Evolutionary conservation across 1,284 basidiomycete species (phyloP).

Genomic region (Ganoderma meredithae): DNA sequence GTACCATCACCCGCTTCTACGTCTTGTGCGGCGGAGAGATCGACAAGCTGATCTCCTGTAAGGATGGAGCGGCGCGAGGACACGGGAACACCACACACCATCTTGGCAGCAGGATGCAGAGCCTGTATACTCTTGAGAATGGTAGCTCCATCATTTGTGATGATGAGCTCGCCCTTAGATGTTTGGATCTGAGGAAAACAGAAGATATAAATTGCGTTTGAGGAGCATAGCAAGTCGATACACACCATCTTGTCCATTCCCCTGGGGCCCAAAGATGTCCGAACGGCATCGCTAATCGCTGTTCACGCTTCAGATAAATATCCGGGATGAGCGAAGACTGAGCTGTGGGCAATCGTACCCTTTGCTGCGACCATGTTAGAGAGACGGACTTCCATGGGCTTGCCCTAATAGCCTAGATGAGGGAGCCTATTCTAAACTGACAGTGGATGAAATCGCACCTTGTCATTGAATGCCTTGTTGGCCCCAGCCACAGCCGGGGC

Average conservation of each 20-base stretch:
- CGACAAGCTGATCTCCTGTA: slow-evolving; percentile 75
- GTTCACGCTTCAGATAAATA: slow-evolving; percentile 17
- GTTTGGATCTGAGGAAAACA: slow-evolving; percentile 86
- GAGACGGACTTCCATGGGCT: slow-evolving; percentile 92
- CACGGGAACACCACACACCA: slow-evolving; percentile 61
- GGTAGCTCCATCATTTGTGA: slow-evolving; percentile 99
- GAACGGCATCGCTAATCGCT: slow-evolving; percentile 98
- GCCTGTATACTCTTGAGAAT: slow-evolving; percentile 98
- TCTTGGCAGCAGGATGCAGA: slow-evolving; percentile 97
- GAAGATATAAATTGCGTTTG: slow-evolving; percentile 13
- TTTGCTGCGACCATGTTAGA: slow-evolving; percentile 98
- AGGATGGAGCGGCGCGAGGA: slow-evolving; percentile 7
- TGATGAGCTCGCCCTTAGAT: slow-evolving; percentile 94
- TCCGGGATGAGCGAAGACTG: slow-evolving; percentile 22
- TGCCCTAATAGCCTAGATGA: slow-evolving; percentile 64
- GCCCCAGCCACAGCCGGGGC: slow-evolving; percentile 46
- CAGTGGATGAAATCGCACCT: slow-evolving; percentile 50
- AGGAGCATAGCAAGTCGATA: slow-evolving; percentile 14
- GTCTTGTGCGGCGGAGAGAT: slow-evolving; percentile 98
- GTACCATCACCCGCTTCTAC: slow-evolving; percentile 99
- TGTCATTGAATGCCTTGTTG: slow-evolving; percentile 86
- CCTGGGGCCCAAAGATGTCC: slow-evolving; percentile 96
- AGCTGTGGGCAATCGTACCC: slow-evolving; percentile 56
- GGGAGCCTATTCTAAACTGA: slow-evolving; percentile 14
- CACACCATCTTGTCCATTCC: slow-evolving; percentile 99